A percentile compares a stretch with the other conserved stretches of the same genome.
Evolutionary conservation across 768 basidiomycete genomes (phyloP).

Genomic region (Ramaria sp.): DNA sequence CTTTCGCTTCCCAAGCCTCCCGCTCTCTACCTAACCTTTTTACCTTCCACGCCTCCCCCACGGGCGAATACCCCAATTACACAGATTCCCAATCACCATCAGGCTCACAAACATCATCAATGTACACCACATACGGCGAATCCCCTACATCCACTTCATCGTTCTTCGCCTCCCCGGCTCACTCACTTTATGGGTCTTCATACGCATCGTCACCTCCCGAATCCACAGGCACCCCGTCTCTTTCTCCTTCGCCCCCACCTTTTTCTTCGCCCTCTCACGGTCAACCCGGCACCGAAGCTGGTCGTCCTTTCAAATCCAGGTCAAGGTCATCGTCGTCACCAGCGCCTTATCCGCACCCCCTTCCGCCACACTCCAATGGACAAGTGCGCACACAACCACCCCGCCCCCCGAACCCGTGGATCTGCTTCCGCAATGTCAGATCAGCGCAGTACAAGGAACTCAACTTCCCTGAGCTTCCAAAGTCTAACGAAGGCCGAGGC

Average conservation of each 20-base stretch:
- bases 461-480: conserved; percentile 4
- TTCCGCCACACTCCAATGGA: conserved; percentile 8
- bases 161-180: conserved; percentile 6
- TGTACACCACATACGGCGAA: conserved; percentile 6
- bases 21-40: conserved; percentile 9
- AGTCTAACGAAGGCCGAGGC: background rate
- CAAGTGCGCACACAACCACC: conserved; percentile 10
- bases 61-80: conserved; percentile 1
- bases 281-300: no score
- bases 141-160: conserved; percentile 1
- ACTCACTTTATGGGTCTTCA: conserved; percentile 4
- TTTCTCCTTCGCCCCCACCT: conserved; percentile 6
- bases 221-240: conserved; percentile 1
- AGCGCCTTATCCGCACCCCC: conserved; percentile 5
- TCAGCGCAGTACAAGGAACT: conserved; percentile 7
- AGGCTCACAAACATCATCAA: conserved; percentile 7
- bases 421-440: conserved; percentile 9
- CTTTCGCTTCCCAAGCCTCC: conserved; percentile 7
- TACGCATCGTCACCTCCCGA: conserved; percentile 7
- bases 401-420: conserved; percentile 9
- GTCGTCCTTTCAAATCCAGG: background rate
- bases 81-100: background rate
- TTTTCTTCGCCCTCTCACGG: background rate
- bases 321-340: conserved; percentile 3
- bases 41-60: conserved; percentile 5